A percentile compares a stretch with the other conserved stretches of the same genome.
These are phyloP conservation scores for Aspergillus texensis DNA, from an alignment of 2,329 filamentous ascomycete genomes.

Conservation along the genomic window DNA sequence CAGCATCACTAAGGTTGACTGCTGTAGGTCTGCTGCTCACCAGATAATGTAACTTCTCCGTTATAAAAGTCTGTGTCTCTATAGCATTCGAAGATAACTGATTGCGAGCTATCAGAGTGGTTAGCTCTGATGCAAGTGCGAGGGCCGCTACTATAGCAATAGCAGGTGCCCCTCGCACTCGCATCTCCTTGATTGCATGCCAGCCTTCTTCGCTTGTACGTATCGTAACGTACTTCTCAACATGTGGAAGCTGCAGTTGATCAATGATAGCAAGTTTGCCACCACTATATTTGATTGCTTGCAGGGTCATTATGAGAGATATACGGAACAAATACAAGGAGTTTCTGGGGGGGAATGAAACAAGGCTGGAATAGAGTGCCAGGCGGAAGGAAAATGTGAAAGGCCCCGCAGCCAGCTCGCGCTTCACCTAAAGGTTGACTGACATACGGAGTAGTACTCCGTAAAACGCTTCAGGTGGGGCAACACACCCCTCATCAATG, in stretches of 20 bases:
- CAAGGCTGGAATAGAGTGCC: background rate
- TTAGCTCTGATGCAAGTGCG: constrained; percentile 81
- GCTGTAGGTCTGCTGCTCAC: constrained; percentile 89
- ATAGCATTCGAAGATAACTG: constrained; percentile 57
- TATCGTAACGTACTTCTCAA: constrained; percentile 59
- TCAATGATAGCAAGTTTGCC: constrained; percentile 64
- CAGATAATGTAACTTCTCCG: constrained; percentile 79
- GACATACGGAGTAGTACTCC: too few relatives aligned
- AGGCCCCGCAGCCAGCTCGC: background rate
- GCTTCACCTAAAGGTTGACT: too few relatives aligned
- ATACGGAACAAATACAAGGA: background rate
- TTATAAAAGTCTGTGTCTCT: constrained; percentile 68
- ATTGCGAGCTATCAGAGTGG: constrained; percentile 42
- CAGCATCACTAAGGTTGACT: constrained; percentile 91
- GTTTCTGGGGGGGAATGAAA: background rate
- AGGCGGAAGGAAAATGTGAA: background rate
- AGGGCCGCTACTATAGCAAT: constrained; percentile 98
- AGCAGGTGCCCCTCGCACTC: constrained; percentile 76
- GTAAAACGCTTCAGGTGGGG: background rate
- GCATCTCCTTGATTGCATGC: constrained; percentile 69
- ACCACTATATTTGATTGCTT: constrained; percentile 63
- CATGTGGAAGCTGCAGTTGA: constrained; percentile 64
- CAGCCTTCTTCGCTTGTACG: constrained; percentile 61
- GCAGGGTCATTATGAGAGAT: constrained; percentile 50
- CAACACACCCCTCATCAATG: background rate